Evolutionary conservation across 2,329 filamentous ascomycete species (phyloP).

Genomic region (Conoideocrella luteorostrata): DNA sequence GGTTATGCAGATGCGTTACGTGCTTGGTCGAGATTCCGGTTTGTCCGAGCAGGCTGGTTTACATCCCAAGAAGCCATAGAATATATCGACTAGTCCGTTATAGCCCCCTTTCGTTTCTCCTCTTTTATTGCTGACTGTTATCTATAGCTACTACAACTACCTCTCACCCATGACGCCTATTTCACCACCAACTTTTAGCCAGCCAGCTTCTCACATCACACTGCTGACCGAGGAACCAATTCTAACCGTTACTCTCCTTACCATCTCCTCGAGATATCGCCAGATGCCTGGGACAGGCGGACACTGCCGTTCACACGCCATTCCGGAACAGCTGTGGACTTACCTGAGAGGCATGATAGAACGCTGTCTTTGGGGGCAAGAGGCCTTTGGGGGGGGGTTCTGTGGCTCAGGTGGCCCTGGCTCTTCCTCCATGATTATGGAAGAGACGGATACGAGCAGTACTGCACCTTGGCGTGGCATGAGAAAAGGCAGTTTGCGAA

Average conservation of each 20-base stretch:
- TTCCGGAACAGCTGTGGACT: constrained; percentile 92
- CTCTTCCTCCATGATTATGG: constrained; percentile 28
- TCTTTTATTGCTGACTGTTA: background rate
- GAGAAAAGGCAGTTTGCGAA: constrained; percentile 73
- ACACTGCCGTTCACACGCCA: constrained; percentile 77
- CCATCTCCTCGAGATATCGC: constrained; percentile 83
- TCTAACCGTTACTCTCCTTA: constrained; percentile 82
- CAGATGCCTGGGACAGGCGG: constrained; percentile 73
- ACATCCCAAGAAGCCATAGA: constrained; percentile 87
- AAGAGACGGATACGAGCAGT: constrained; percentile 57
- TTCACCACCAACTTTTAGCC: constrained; percentile 81
- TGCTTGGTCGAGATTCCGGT: constrained; percentile 88
- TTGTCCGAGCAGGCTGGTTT: constrained; percentile 96
- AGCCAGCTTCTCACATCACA: constrained; percentile 70
- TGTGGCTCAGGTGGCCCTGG: constrained; percentile 61
- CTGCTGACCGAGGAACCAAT: constrained; percentile 89
- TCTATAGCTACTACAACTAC: constrained; percentile 76
- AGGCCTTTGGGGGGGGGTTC: constrained; percentile 87
- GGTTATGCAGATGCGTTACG: constrained; percentile 65
- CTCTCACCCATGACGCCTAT: constrained; percentile 90
- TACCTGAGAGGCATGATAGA: constrained; percentile 94
- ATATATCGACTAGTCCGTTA: constrained; percentile 80
- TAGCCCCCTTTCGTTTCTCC: background rate
- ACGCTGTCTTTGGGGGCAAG: constrained; percentile 89
- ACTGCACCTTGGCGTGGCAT: constrained; percentile 65